These are phyloP conservation scores for Austroboletus rostrupii DNA, from an alignment of 1,284 basidiomycete species.

Conservation along the genomic window DNA sequence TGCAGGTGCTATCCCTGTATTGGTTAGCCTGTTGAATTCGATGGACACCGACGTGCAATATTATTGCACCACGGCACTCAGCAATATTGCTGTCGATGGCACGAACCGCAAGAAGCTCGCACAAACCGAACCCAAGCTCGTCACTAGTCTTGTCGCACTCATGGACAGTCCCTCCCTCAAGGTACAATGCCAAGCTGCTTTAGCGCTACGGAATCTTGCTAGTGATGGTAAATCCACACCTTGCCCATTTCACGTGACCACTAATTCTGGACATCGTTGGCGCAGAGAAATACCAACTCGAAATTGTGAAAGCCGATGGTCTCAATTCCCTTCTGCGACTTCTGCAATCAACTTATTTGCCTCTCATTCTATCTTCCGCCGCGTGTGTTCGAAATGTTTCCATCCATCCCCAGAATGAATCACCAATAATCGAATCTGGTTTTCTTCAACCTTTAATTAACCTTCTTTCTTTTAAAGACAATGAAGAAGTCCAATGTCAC, in stretches of 20 bases:
- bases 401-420: conserved; percentile 98
- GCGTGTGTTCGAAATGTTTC: conserved; percentile 99
- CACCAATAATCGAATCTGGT: conserved; percentile 97
- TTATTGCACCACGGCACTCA: conserved; percentile 98
- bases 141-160: conserved; percentile 89
- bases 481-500: conserved; percentile 99
- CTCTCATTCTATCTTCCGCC: conserved; percentile 97
- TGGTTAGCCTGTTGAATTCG: conserved; percentile 94
- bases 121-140: conserved; percentile 91
- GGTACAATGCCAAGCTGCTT: conserved; percentile 97
- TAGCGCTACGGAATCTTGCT: conserved; percentile 94
- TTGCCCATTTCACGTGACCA: background rate
- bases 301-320: conserved; percentile 96
- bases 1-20: conserved; percentile 96
- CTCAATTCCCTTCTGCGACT: conserved; percentile 90
- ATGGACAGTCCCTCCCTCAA: conserved; percentile 99
- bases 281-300: conserved; percentile 96
- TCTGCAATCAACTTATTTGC: conserved; percentile 94
- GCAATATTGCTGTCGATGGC: conserved; percentile 97
- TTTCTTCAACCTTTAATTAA: conserved; percentile 97
- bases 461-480: conserved; percentile 95
- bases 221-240: conserved; percentile 71
- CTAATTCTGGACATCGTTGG: conserved; percentile 6
- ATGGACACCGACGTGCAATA: conserved; percentile 99
- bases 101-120: conserved; percentile 94